Percentiles rank a stretch among this genome's conserved stretches.
Evolutionary conservation across 148 eudicot genomes (phyloP).

Genomic region (Rhododendron simsii): DNA sequence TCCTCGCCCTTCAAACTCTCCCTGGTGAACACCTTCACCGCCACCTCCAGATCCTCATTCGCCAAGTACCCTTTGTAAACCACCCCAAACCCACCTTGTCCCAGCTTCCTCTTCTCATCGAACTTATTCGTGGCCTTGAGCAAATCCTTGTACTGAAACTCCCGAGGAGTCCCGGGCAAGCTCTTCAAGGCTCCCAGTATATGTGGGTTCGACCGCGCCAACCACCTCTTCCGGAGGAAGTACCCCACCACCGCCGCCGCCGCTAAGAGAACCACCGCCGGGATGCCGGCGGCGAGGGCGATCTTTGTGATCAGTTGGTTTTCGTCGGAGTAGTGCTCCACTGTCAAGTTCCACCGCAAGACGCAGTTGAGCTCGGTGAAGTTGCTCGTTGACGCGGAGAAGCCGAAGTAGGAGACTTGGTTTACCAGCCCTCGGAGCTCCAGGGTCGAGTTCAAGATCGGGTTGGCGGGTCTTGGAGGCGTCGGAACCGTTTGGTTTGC

Average conservation of each 20-base stretch:
- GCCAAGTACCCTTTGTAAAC: slow-evolving; percentile 57
- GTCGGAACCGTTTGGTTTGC: not conserved
- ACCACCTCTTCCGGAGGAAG: slow-evolving; percentile 15
- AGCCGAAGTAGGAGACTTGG: slow-evolving; percentile 69
- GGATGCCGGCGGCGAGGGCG: slow-evolving; percentile 18
- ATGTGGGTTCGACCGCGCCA: slow-evolving; percentile 27
- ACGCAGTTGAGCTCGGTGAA: slow-evolving; percentile 61
- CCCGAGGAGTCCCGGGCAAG: slow-evolving; percentile 77
- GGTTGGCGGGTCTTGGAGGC: slow-evolving; percentile 46
- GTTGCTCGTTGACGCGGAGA: slow-evolving; percentile 68
- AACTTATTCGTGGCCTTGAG: slow-evolving; percentile 66
- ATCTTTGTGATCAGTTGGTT: not conserved
- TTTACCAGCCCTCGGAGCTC: slow-evolving; percentile 43
- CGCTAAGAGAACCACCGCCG: slow-evolving; percentile 18
- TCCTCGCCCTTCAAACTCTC: slow-evolving; percentile 70
- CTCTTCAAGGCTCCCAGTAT: slow-evolving; percentile 56
- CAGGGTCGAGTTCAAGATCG: slow-evolving; percentile 39
- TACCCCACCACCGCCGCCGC: slow-evolving; percentile 15
- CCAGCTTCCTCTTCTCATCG: slow-evolving; percentile 64
- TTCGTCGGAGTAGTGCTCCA: slow-evolving; percentile 21
- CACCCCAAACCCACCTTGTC: slow-evolving; percentile 82
- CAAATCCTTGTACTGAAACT: slow-evolving; percentile 63
- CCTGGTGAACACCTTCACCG: slow-evolving; percentile 74
- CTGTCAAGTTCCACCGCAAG: slow-evolving; percentile 74
- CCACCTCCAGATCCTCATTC: slow-evolving; percentile 51